phyloP scores from a whole-genome alignment of 768 basidiomycete species.

The Boletus subparvulus region DNA sequence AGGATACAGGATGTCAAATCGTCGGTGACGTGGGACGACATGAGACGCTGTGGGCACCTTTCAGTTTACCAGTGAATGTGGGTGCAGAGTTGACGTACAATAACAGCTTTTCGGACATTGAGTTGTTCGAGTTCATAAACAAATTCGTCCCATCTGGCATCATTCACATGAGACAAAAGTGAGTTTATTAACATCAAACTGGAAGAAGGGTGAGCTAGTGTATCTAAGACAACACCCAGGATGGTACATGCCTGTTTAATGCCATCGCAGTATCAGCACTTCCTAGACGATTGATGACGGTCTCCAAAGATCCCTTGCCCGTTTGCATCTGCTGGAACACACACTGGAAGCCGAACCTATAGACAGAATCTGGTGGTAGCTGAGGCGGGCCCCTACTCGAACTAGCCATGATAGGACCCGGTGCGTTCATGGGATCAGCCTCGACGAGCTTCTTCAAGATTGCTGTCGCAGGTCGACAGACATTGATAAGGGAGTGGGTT shows the following conservation, averaged over 20 bases:
- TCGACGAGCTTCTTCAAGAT: conserved; percentile 89
- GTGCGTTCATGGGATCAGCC: conserved; percentile 71
- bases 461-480: conserved; percentile 87
- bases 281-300: conserved; percentile 75
- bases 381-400: conserved; percentile 57
- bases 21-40: conserved; percentile 78
- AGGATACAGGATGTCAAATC: conserved; percentile 82
- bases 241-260: conserved; percentile 61
- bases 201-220: conserved; percentile 9
- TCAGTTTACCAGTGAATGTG: conserved; percentile 9
- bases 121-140: conserved; percentile 70
- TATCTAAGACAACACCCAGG: background rate
- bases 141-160: conserved; percentile 77
- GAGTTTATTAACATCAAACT: conserved; percentile 93
- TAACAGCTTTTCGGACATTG: conserved; percentile 78
- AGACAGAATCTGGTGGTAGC: conserved; percentile 67
- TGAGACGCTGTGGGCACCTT: conserved; percentile 56
- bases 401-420: conserved; percentile 56
- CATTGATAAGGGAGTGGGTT: conserved; percentile 76
- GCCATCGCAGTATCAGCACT: conserved; percentile 86
- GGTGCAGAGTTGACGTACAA: conserved; percentile 48
- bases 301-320: conserved; percentile 69
- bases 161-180: conserved; percentile 74
- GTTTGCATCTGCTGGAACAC: conserved; percentile 83
- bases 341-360: conserved; percentile 78